Evolutionary conservation across 2,329 filamentous ascomycete genomes (phyloP).

Genomic region (Lachnellula occidentalis): DNA sequence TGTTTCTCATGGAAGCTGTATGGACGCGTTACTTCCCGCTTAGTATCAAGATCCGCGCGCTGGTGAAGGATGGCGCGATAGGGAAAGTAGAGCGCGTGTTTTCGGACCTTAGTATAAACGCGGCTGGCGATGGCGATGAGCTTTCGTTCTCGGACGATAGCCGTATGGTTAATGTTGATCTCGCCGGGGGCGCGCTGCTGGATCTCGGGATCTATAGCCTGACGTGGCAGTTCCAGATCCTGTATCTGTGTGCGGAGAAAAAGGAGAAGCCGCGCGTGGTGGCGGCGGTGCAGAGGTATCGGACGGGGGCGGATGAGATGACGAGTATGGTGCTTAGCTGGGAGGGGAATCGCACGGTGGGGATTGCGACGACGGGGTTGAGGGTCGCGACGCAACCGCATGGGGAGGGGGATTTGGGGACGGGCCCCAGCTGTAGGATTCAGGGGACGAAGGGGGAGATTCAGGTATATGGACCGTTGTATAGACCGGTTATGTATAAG

Average conservation of each 20-base stretch:
- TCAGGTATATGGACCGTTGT: constrained; percentile 55
- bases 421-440: constrained; percentile 53
- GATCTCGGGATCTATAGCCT: constrained; percentile 66
- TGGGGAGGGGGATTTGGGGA: constrained; percentile 37
- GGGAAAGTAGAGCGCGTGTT: constrained; percentile 40
- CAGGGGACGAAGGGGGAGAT: constrained; percentile 63
- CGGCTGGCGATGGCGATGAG: constrained; percentile 45
- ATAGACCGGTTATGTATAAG: constrained; percentile 47
- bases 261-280: constrained; percentile 48
- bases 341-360: constrained; percentile 52
- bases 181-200: constrained; percentile 62
- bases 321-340: constrained; percentile 60
- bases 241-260: constrained; percentile 52
- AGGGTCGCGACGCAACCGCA: constrained; percentile 46
- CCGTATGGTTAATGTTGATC: constrained; percentile 63
- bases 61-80: constrained; percentile 34
- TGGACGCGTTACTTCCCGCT: constrained; percentile 69
- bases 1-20: constrained; percentile 61
- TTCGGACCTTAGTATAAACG: constrained; percentile 39
- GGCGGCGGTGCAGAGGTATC: constrained; percentile 52
- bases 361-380: constrained; percentile 52
- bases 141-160: constrained; percentile 34
- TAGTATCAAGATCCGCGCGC: constrained; percentile 52
- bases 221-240: constrained; percentile 66
- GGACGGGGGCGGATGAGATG: constrained; percentile 57